Conservation (phyloP, 164 flowering plant species). For the Nelumbo lutea region DNA sequence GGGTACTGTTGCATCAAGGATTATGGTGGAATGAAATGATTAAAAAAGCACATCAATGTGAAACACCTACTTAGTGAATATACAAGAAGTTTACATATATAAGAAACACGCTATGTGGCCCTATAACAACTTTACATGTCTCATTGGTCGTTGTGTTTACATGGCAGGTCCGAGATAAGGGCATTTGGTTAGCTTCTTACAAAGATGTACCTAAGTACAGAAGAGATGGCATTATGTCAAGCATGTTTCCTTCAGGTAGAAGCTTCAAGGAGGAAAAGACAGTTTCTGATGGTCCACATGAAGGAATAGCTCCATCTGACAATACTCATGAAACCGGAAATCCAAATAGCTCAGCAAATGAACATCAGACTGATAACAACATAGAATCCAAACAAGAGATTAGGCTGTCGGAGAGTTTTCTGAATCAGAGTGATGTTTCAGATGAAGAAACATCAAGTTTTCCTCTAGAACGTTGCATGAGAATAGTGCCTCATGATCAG, state of each 20-base stretch:
- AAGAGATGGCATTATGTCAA: slow-evolving; percentile 43
- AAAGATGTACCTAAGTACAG: slow-evolving; percentile 50
- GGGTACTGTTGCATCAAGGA: no score
- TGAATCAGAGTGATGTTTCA: slow-evolving; percentile 17
- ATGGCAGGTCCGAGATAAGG: slow-evolving; percentile 87
- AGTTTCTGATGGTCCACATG: slow-evolving; percentile 9
- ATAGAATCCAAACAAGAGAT: slow-evolving; percentile 18
- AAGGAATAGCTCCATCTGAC: slow-evolving; percentile 22
- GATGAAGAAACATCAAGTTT: slow-evolving; percentile 61
- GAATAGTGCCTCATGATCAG: slow-evolving; percentile 97
- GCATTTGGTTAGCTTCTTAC: slow-evolving; percentile 66
- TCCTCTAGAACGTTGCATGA: slow-evolving; percentile 82
- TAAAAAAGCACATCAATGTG: no score
- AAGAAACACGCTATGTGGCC: no score
- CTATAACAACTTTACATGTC: no score
- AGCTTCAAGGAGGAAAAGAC: slow-evolving; percentile 15
- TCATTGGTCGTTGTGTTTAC: background rate
- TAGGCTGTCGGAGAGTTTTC: slow-evolving; percentile 20
- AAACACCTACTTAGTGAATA: no score
- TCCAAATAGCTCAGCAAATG: slow-evolving; percentile 11
- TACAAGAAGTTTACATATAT: no score
- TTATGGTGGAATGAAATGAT: no score
- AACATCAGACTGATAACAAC: slow-evolving; percentile 24
- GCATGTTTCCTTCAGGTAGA: slow-evolving; percentile 96
- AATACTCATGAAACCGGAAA: slow-evolving; percentile 11